Evolutionary conservation across 352 stramenopile species (phyloP).

Genomic region (Globisporangium cederbergense): DNA sequence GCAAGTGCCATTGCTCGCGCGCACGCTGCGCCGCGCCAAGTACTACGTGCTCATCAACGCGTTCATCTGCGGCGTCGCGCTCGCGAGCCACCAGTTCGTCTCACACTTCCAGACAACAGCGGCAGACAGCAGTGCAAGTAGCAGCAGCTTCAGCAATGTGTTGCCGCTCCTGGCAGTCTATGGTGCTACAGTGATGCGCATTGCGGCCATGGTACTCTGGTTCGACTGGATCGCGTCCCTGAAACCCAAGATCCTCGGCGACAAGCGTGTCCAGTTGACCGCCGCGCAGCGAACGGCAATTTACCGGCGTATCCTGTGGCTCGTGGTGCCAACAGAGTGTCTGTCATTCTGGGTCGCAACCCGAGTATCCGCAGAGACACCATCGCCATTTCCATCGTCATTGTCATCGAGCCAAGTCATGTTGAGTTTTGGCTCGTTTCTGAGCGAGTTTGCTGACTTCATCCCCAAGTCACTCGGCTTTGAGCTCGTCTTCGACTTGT

Average conservation of each 20-base stretch:
- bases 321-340: conserved; percentile 72
- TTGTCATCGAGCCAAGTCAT: background rate
- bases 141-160: background rate
- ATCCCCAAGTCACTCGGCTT: conserved; percentile 84
- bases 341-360: conserved; percentile 50
- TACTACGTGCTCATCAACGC: conserved; percentile 82
- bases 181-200: conserved; percentile 39
- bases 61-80: conserved; percentile 65
- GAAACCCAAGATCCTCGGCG: conserved; percentile 61
- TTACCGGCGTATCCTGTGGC: conserved; percentile 56
- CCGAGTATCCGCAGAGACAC: background rate
- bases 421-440: conserved; percentile 16
- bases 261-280: conserved; percentile 53
- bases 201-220: conserved; percentile 61
- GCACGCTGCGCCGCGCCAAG: conserved; percentile 53
- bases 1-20: conserved; percentile 4
- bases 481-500: conserved; percentile 84
- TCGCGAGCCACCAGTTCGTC: conserved; percentile 28
- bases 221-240: conserved; percentile 80
- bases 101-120: background rate
- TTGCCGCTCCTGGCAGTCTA: conserved; percentile 33
- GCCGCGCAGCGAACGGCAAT: conserved; percentile 36
- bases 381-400: conserved; percentile 3
- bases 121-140: background rate
- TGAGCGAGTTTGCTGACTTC: conserved; percentile 52